These are phyloP conservation scores for Calvatia gigantea DNA, from an alignment of 768 basidiomycete genomes.

Conservation along the genomic window DNA sequence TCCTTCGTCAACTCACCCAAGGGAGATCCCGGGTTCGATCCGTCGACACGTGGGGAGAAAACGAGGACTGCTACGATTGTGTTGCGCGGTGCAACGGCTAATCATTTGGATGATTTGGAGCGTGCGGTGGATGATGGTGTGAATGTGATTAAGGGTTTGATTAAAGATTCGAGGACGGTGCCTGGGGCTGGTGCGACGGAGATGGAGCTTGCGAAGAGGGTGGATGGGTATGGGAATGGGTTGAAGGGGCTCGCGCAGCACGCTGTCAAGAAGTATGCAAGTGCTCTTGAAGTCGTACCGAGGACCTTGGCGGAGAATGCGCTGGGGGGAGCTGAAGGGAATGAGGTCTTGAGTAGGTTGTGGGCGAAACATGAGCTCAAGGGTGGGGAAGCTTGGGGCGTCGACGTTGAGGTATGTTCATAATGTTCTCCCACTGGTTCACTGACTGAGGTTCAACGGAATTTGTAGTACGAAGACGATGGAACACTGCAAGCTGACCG, in stretches of 20 bases:
- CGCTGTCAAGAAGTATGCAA: constrained; percentile 85
- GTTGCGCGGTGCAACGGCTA: constrained; percentile 90
- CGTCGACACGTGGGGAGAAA: constrained; percentile 53
- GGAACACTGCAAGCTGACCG: constrained; percentile 67
- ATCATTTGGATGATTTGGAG: constrained; percentile 93
- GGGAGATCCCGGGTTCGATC: constrained; percentile 67
- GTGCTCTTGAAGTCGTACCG: constrained; percentile 89
- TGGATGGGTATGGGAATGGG: constrained; percentile 84
- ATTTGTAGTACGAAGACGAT: constrained; percentile 63
- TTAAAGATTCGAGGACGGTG: constrained; percentile 88
- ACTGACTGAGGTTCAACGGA: not conserved
- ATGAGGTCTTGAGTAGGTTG: constrained; percentile 83
- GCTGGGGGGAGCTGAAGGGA: constrained; percentile 84
- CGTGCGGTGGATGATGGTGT: constrained; percentile 96
- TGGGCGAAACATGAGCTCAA: constrained; percentile 88
- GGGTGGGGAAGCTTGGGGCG: constrained; percentile 74
- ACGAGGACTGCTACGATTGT: constrained; percentile 93
- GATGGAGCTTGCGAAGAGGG: constrained; percentile 82
- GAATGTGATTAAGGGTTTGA: constrained; percentile 88
- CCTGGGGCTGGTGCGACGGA: constrained; percentile 95
- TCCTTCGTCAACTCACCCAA: constrained; percentile 75
- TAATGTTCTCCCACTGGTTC: not conserved
- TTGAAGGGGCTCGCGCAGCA: constrained; percentile 92
- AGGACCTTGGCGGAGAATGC: constrained; percentile 95
- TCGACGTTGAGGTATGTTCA: constrained; percentile 76